Conservation (phyloP, 352 stramenopile genomes). For the Phytophthora palmivora region DNA sequence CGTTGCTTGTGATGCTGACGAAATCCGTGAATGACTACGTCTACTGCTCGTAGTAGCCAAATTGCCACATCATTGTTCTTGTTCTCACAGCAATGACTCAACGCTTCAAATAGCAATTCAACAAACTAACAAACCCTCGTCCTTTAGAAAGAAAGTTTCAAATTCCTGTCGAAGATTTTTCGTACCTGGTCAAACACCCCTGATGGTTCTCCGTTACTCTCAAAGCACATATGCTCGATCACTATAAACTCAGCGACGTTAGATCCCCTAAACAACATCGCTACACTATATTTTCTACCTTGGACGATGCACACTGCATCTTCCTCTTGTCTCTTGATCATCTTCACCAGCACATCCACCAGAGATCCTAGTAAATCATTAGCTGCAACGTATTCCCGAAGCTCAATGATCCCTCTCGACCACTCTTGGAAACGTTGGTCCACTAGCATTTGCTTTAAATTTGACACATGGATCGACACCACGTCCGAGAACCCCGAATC, state of each 20-base stretch:
- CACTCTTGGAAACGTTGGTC: constrained; percentile 31
- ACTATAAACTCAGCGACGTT: constrained; percentile 19
- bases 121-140: constrained; percentile 17
- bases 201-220: constrained; percentile 24
- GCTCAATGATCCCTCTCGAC: constrained; percentile 15
- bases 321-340: constrained; percentile 20
- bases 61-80: constrained; percentile 10
- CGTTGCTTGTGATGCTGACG: constrained; percentile 27
- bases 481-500: constrained; percentile 14
- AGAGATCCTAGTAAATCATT: constrained; percentile 17
- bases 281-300: constrained; percentile 19
- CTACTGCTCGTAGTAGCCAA: constrained; percentile 32
- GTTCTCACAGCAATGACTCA: constrained; percentile 25
- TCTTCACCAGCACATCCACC: constrained; percentile 23
- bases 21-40: constrained; percentile 22
- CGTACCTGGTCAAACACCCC: constrained; percentile 35
- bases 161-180: not conserved
- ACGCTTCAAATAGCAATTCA: constrained; percentile 1
- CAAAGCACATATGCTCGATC: constrained; percentile 39
- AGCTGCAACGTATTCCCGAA: constrained; percentile 28
- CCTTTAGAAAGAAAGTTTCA: not conserved
- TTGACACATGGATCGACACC: constrained; percentile 23
- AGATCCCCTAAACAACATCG: not conserved
- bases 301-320: constrained; percentile 24
- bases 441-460: constrained; percentile 27